Percentiles rank a stretch among this genome's conserved stretches.
These are phyloP conservation scores for Trichomonas tenax DNA, from an alignment of 208 protist genomes.

Conservation along the genomic window DNA sequence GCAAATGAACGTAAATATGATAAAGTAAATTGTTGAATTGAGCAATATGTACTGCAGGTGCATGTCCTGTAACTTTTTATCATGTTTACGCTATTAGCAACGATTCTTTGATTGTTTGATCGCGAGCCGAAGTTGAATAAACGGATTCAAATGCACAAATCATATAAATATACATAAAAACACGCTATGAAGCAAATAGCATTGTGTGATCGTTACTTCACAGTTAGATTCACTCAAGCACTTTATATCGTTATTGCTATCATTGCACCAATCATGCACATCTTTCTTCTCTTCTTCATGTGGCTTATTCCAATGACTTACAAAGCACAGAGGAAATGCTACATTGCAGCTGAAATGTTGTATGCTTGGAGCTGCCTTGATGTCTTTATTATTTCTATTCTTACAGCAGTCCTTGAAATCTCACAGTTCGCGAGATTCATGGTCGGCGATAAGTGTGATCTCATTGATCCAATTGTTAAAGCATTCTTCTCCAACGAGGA, in stretches of 20 bases:
- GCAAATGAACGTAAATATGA: too few species aligned
- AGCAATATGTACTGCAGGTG: too few species aligned
- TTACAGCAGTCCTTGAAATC: slow-evolving; percentile 63
- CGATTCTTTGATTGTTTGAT: too few species aligned
- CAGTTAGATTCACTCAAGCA: slow-evolving; percentile 36
- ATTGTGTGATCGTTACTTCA: too few species aligned
- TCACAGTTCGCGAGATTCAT: slow-evolving; percentile 66
- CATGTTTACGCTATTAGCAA: too few species aligned
- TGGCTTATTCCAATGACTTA: slow-evolving; percentile 46
- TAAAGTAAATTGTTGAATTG: too few species aligned
- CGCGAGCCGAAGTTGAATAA: too few species aligned
- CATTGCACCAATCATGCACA: slow-evolving; percentile 43
- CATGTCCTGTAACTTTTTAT: too few species aligned
- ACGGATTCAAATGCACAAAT: too few species aligned
- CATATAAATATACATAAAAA: too few species aligned
- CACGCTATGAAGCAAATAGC: too few species aligned
- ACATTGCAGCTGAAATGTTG: slow-evolving; percentile 47
- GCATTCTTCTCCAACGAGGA: background rate
- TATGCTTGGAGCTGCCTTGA: slow-evolving; percentile 69
- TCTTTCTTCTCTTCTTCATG: slow-evolving; percentile 41
- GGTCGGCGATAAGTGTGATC: slow-evolving; percentile 50
- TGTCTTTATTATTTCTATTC: slow-evolving; percentile 62
- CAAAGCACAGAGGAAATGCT: slow-evolving; percentile 29
- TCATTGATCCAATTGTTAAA: slow-evolving; percentile 43
- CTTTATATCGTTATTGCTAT: slow-evolving; percentile 42